Conservation (phyloP, 345 rosid species). For the Eucalyptus cloeziana region DNA sequence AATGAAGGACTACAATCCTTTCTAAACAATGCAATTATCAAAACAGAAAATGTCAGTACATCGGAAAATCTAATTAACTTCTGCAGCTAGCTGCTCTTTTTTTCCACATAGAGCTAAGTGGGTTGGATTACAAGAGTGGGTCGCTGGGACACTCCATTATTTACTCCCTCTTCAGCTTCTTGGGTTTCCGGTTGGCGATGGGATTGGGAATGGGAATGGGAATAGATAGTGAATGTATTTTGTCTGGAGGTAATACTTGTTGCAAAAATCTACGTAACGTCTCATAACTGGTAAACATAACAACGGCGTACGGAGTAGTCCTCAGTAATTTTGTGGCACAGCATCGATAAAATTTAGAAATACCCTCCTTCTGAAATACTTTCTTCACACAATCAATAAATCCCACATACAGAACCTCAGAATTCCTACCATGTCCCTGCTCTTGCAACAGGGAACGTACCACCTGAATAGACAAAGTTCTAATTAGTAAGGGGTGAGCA, state of each 20-base stretch:
- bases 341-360: constrained; percentile 74
- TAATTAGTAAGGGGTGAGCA: not conserved
- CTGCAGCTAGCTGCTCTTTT: constrained; percentile 14
- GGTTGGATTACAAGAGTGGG: constrained; percentile 15
- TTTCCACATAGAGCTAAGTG: constrained; percentile 18
- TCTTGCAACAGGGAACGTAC: constrained; percentile 90
- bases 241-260: constrained; percentile 25
- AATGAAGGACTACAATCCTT: not conserved
- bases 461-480: constrained; percentile 23
- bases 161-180: constrained; percentile 1
- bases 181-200: constrained; percentile 4
- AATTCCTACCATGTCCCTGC: constrained; percentile 44
- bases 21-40: not conserved
- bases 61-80: not conserved
- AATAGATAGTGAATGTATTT: constrained; percentile 11
- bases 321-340: constrained; percentile 80
- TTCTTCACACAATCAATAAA: constrained; percentile 67
- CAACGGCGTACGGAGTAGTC: constrained; percentile 82
- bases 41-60: not conserved
- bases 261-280: constrained; percentile 63
- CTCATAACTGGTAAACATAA: constrained; percentile 90
- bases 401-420: constrained; percentile 41
- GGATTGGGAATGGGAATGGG: constrained; percentile 16
- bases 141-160: not conserved
- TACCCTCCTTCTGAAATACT: constrained; percentile 54